Conservation (phyloP, 805 yeast species). For the Yamadazyma phyllophila region DNA sequence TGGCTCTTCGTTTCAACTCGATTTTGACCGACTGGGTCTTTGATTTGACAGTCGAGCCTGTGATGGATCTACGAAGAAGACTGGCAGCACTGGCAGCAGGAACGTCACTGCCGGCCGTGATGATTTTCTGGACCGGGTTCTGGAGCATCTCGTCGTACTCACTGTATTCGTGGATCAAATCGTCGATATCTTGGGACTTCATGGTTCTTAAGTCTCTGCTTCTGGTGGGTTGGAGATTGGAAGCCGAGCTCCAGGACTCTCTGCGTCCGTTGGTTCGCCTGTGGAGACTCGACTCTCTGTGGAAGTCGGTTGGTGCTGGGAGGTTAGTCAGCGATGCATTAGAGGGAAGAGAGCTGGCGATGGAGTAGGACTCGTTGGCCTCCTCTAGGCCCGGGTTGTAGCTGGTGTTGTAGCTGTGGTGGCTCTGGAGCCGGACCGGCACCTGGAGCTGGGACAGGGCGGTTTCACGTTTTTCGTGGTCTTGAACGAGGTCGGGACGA, state of each 20-base stretch:
- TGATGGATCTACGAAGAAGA: neutral
- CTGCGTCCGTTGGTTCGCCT: neutral
- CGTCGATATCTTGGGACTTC: constrained; percentile 31
- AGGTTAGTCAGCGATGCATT: constrained; percentile 10
- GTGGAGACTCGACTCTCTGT: neutral
- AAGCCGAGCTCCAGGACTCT: neutral
- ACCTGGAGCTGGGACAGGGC: neutral
- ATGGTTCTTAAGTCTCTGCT: constrained; percentile 13
- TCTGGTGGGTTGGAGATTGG: constrained; percentile 7
- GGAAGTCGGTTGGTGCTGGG: constrained; percentile 13
- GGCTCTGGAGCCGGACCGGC: neutral
- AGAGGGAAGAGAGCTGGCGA: constrained; percentile 14
- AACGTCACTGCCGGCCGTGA: constrained; percentile 23
- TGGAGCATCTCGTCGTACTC: constrained; percentile 38
- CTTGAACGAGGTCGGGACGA: neutral
- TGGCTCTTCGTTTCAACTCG: constrained; percentile 7
- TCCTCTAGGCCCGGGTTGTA: neutral
- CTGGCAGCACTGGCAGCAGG: constrained; percentile 6
- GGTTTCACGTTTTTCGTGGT: neutral
- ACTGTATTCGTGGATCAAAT: constrained; percentile 46
- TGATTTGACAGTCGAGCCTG: constrained; percentile 2
- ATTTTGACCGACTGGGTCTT: constrained; percentile 1
- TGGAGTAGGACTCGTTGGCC: constrained; percentile 5
- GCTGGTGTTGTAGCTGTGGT: too few relatives aligned
- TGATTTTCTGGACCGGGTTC: constrained; percentile 14